Evolutionary conservation across 192 early-diverging fungal genomes (phyloP).

Genomic region (Coemansia sp.): DNA sequence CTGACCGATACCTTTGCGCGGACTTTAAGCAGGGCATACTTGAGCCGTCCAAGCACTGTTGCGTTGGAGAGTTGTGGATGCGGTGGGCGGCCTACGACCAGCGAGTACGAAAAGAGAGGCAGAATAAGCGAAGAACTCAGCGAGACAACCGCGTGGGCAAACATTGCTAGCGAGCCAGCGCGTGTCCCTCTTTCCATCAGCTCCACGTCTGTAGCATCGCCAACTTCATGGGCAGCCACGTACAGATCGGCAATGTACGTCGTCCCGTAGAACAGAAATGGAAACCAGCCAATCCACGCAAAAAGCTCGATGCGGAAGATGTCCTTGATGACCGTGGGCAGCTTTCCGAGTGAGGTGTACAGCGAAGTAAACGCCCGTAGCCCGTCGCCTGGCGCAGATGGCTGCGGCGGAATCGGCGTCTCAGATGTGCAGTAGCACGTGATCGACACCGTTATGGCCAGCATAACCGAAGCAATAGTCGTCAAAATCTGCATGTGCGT

Average conservation of each 20-base stretch:
- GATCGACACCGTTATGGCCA: slow-evolving; percentile 58
- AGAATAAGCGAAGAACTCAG: slow-evolving; percentile 53
- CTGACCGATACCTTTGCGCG: slow-evolving; percentile 24
- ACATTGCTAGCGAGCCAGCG: slow-evolving; percentile 82
- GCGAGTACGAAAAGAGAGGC: slow-evolving; percentile 42
- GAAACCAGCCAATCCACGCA: slow-evolving; percentile 96
- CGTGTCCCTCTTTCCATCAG: slow-evolving; percentile 62
- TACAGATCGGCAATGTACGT: slow-evolving; percentile 52
- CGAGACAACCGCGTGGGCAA: slow-evolving; percentile 74
- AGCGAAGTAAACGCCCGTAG: slow-evolving; percentile 46
- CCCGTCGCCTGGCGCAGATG: slow-evolving; percentile 3
- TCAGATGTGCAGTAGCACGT: slow-evolving; percentile 71
- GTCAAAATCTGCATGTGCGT: slow-evolving; percentile 82
- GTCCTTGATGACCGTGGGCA: slow-evolving; percentile 71
- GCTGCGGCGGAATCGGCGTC: slow-evolving; percentile 22
- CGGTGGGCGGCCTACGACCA: slow-evolving; percentile 1
- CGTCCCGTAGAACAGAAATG: slow-evolving; percentile 87
- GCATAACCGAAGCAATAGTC: slow-evolving; percentile 65
- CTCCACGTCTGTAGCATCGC: slow-evolving; percentile 16
- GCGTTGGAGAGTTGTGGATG: not conserved
- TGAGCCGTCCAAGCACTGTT: not conserved
- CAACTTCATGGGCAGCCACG: slow-evolving; percentile 18
- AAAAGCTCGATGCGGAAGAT: slow-evolving; percentile 91
- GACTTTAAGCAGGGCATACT: slow-evolving; percentile 2
- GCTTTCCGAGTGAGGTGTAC: slow-evolving; percentile 51